Base-by-base conservation (phyloP, 2,329 filamentous ascomycete genomes). In the Periconia macrospinosa region DNA sequence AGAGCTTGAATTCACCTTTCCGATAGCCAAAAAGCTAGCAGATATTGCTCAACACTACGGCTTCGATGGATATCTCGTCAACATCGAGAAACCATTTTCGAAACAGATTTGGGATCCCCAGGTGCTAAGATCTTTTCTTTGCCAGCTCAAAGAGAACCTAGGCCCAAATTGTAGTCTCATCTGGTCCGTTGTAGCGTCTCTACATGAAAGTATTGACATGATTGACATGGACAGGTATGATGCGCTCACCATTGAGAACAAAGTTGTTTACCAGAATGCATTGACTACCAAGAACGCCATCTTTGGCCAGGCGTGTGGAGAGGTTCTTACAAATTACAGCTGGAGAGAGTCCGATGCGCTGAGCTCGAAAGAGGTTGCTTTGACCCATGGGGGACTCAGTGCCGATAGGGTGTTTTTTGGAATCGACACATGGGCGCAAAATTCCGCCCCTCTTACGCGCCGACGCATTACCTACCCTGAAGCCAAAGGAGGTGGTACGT, bases 61-160 rank as follows among this genome's bases (percentile, higher is more conserved):
- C 11, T 80, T 80, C 50, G 77, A 80, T 53, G 78, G 77, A 15
- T 80, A 76, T 75, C 62, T 80, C 30, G 56, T 80, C 33, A 79
- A 80, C 45, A 73, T 80, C 20, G 78, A 80, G 52, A 75, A 75
- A 47, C 61, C 72, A 1, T 78, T 79, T 58, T 66, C 72, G 6
- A 56, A 62, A 19, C 52, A 61, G 2, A 54, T 41, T 6, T 78
- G 74, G 72, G 50, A 69, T 53, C 7, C 57, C 2, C 41, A 59
- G 7, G 37, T 68, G 5, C 55, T 79, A 1, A 53, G 69, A 33
- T 59, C 63, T 1, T 80, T 79, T 48, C 63, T 79, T 6, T 46
- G 59, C 8, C 70, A 78, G 45, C 50, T 80, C 7, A 71, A 60
- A 48, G 55, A 50, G 9, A 65, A 67, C 0, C 59, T 75, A 18